Percentiles rank a stretch among this genome's conserved stretches.
These are phyloP conservation scores for Jatropha multifida DNA, from an alignment of 441 rosid species.

Conservation along the genomic window DNA sequence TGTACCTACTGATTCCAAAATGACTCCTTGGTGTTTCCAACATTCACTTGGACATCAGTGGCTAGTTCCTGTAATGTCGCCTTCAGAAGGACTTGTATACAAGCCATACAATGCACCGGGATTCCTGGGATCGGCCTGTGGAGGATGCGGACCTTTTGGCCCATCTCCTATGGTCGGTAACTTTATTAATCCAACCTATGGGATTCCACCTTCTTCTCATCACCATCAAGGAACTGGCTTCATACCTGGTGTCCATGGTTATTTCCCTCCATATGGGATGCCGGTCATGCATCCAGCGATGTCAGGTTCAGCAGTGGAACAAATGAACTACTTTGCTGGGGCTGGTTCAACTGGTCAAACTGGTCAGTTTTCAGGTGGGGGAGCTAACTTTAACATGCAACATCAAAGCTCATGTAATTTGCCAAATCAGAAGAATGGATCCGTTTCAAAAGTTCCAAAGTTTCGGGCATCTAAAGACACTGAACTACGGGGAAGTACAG, in stretches of 20 bases:
- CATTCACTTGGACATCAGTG: slow-evolving; percentile 67
- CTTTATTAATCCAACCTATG: slow-evolving; percentile 40
- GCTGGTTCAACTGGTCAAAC: slow-evolving; percentile 30
- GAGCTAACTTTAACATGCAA: slow-evolving; percentile 35
- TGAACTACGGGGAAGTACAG: slow-evolving; percentile 55
- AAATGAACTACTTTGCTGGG: slow-evolving; percentile 38
- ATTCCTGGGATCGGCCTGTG: slow-evolving; percentile 46
- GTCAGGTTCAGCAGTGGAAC: slow-evolving; percentile 50
- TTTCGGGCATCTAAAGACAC: slow-evolving; percentile 37
- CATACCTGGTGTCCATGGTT: slow-evolving; percentile 43
- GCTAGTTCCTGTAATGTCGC: slow-evolving; percentile 88
- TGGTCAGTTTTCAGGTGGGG: slow-evolving; percentile 34
- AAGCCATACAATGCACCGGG: slow-evolving; percentile 70
- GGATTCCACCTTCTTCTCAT: slow-evolving; percentile 31
- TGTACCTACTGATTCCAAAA: slow-evolving; percentile 27
- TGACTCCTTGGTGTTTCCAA: slow-evolving; percentile 48
- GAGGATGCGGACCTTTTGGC: slow-evolving; percentile 55
- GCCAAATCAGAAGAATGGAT: slow-evolving; percentile 32
- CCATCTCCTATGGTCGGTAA: slow-evolving; percentile 40
- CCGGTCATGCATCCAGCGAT: slow-evolving; percentile 44
- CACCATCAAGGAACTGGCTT: slow-evolving; percentile 42
- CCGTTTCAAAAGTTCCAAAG: slow-evolving; percentile 25
- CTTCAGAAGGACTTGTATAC: slow-evolving; percentile 81
- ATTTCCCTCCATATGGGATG: slow-evolving; percentile 68
- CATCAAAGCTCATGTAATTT: slow-evolving; percentile 43